These are phyloP conservation scores for Chrysopogon serrulatus DNA, from an alignment of 176 grass and related monocot genomes.

Conservation along the genomic window DNA sequence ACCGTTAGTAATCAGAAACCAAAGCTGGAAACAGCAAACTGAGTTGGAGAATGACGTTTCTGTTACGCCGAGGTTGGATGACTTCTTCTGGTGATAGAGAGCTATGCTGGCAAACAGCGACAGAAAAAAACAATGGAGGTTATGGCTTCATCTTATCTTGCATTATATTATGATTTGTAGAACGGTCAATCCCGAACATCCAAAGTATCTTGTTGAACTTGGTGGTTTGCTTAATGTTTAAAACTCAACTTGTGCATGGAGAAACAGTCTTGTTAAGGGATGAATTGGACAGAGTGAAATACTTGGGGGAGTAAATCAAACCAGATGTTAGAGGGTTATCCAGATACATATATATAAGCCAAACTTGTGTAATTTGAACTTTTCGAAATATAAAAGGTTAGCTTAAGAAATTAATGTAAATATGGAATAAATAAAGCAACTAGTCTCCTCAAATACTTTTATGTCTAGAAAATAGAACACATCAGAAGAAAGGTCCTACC, in stretches of 20 bases:
- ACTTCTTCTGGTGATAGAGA: neutral
- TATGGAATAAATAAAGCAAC: neutral
- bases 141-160: neutral
- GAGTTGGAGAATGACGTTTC: neutral
- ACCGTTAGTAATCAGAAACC: conserved; percentile 4
- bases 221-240: neutral
- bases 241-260: neutral
- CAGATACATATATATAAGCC: neutral
- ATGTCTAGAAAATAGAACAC: neutral
- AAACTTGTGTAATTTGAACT: neutral
- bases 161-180: neutral
- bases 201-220: neutral
- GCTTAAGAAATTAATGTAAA: conserved; percentile 1
- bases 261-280: neutral
- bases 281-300: neutral
- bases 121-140: neutral
- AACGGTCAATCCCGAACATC: neutral
- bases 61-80: too few relatives aligned
- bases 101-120: neutral
- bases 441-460: neutral
- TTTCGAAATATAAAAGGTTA: neutral
- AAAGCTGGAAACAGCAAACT: neutral
- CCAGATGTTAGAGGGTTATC: neutral
- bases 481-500: conserved; percentile 37
- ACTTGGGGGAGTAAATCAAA: neutral